Percentiles rank a stretch among this genome's conserved stretches.
Evolutionary conservation across 768 basidiomycete genomes (phyloP).

Genomic region (Leccinum incarnatum): DNA sequence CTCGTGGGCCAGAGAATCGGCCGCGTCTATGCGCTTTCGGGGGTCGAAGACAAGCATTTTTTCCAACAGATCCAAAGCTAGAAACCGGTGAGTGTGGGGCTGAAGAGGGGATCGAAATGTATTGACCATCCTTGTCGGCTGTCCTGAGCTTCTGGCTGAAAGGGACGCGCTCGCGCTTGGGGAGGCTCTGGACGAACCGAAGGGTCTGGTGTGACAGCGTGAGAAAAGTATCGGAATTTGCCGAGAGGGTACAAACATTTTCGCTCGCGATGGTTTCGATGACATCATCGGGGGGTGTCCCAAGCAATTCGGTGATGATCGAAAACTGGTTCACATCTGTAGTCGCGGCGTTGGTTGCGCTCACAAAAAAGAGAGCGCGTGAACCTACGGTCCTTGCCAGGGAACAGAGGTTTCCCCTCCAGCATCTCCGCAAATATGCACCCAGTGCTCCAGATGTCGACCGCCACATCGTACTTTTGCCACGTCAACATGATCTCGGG

Average conservation of each 20-base stretch:
- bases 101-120: background rate
- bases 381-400: slow-evolving; percentile 96
- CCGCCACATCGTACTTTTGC: slow-evolving; percentile 99
- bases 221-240: slow-evolving; percentile 4
- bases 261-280: slow-evolving; percentile 98
- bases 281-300: slow-evolving; percentile 99
- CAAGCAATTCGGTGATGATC: slow-evolving; percentile 96
- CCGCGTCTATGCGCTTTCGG: slow-evolving; percentile 92
- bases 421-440: slow-evolving; percentile 99
- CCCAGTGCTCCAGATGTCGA: slow-evolving; percentile 99
- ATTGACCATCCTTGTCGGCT: slow-evolving; percentile 78
- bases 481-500: slow-evolving; percentile 99
- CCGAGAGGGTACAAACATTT: slow-evolving; percentile 60
- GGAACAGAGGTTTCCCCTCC: slow-evolving; percentile 97
- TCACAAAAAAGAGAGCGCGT: background rate
- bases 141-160: slow-evolving; percentile 92
- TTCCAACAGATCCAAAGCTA: slow-evolving; percentile 93
- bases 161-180: slow-evolving; percentile 93
- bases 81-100: slow-evolving; percentile 3
- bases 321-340: slow-evolving; percentile 99
- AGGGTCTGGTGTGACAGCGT: slow-evolving; percentile 65
- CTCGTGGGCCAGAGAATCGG: slow-evolving; percentile 84
- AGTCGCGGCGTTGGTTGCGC: background rate
- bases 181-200: slow-evolving; percentile 96
- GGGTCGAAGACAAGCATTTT: slow-evolving; percentile 99